Conservation (phyloP, 495 filamentous ascomycete genomes). For the Aspergillus panamensis region DNA sequence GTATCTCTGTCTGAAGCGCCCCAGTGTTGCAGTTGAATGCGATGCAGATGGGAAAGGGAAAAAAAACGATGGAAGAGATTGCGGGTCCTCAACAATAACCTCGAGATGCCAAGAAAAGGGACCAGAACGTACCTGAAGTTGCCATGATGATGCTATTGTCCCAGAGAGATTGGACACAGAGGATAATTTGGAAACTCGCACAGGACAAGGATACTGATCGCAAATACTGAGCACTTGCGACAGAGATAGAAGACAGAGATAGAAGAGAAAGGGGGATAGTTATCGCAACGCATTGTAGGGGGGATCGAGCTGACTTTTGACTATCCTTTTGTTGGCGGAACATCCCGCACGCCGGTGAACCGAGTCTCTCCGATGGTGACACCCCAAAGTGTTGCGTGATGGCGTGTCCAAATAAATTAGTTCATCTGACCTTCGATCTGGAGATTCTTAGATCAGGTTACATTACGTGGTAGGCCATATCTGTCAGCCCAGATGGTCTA, state of each 20-base stretch:
- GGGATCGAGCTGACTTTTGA: too few species aligned
- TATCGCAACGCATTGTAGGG: neutral
- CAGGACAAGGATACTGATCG: neutral
- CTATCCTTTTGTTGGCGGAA: neutral
- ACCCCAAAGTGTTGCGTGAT: too few species aligned
- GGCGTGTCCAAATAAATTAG: too few species aligned
- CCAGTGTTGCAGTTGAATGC: neutral
- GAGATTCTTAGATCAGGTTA: too few species aligned
- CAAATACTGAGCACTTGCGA: too few species aligned
- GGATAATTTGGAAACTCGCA: neutral
- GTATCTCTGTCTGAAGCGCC: neutral
- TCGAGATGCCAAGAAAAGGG: slow-evolving; percentile 2
- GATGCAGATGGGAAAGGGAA: neutral
- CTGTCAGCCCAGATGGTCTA: too few species aligned
- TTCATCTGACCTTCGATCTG: too few species aligned
- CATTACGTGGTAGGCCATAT: too few species aligned
- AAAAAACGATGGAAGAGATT: neutral
- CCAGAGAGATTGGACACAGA: too few species aligned
- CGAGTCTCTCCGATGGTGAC: neutral
- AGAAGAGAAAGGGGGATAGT: neutral
- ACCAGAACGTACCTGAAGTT: neutral
- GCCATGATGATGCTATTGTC: neutral
- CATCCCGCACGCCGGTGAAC: slow-evolving; percentile 2
- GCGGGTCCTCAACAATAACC: neutral
- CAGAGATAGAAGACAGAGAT: too few species aligned